These are phyloP conservation scores for Bidens hawaiensis DNA, from an alignment of 140 eudicot species.

Conservation along the genomic window DNA sequence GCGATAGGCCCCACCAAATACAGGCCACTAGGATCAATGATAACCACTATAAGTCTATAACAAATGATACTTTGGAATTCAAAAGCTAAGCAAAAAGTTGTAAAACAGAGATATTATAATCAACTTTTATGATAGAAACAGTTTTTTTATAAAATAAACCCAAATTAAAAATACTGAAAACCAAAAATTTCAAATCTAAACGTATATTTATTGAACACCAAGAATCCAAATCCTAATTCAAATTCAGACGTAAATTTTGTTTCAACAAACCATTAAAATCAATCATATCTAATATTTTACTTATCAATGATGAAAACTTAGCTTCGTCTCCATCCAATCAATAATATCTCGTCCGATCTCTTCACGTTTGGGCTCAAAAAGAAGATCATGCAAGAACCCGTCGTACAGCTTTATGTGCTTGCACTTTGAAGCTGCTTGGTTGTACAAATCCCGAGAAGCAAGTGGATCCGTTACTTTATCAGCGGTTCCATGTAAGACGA, in stretches of 20 bases:
- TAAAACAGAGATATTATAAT: too few species aligned
- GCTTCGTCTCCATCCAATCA: slow-evolving; percentile 79
- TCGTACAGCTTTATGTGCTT: slow-evolving; percentile 90
- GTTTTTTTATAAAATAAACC: too few species aligned
- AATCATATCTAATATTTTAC: slow-evolving; percentile 20
- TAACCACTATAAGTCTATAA: too few species aligned
- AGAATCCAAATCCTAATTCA: slow-evolving; percentile 6
- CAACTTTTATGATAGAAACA: too few species aligned
- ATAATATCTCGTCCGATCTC: slow-evolving; percentile 89
- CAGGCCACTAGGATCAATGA: too few species aligned
- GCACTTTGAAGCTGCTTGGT: slow-evolving; percentile 71
- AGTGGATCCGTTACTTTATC: slow-evolving; percentile 94
- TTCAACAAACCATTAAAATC: slow-evolving; percentile 17
- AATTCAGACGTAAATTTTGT: not conserved
- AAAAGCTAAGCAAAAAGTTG: too few species aligned
- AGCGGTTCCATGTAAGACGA: slow-evolving; percentile 92
- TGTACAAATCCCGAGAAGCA: slow-evolving; percentile 87
- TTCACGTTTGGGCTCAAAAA: slow-evolving; percentile 92
- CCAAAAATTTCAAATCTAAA: not conserved
- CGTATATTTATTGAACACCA: slow-evolving; percentile 6
- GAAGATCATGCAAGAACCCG: slow-evolving; percentile 90
- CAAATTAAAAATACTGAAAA: too few species aligned
- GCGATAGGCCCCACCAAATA: too few species aligned
- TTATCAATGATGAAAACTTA: slow-evolving; percentile 24
- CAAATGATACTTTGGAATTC: too few species aligned